phyloP scores from a whole-genome alignment of 1,139 yeast species.

The Hansenula sp. region DNA sequence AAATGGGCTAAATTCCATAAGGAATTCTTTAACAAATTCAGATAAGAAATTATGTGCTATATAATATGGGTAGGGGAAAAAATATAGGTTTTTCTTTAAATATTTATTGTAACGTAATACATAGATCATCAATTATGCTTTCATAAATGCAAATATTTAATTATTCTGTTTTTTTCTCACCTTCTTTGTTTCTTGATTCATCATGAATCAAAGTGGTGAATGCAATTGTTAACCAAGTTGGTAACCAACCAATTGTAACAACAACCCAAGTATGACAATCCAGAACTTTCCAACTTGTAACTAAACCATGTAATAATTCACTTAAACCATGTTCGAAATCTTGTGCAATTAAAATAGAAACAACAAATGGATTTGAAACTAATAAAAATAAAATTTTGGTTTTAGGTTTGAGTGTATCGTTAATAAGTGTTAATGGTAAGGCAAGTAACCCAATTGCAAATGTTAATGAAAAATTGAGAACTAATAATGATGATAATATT shows the following conservation, averaged over 20 bases:
- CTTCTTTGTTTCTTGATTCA: neutral
- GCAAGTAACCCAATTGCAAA: conserved; percentile 62
- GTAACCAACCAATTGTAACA: conserved; percentile 72
- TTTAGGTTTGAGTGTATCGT: conserved; percentile 23
- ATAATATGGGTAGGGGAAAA: no score
- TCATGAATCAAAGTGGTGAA: conserved; percentile 21
- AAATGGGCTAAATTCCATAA: conserved; percentile 75
- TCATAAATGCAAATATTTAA: neutral
- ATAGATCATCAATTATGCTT: no score
- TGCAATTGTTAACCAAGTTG: conserved; percentile 66
- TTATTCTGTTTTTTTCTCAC: conserved; percentile 4
- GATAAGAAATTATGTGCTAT: neutral
- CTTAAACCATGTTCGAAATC: conserved; percentile 32
- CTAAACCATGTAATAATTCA: conserved; percentile 37
- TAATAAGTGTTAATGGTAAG: conserved; percentile 65
- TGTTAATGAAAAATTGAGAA: conserved; percentile 82
- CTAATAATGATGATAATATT: conserved; percentile 67
- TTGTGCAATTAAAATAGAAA: conserved; percentile 32
- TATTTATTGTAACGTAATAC: no score
- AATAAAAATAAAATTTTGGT: conserved; percentile 33
- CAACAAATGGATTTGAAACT: conserved; percentile 52
- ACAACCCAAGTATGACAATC: conserved; percentile 90
- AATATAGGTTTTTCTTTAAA: no score
- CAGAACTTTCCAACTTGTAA: conserved; percentile 56
- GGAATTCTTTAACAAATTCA: conserved; percentile 57